phyloP scores from a whole-genome alignment of 345 rosid genomes.

The Linum trigynum region DNA sequence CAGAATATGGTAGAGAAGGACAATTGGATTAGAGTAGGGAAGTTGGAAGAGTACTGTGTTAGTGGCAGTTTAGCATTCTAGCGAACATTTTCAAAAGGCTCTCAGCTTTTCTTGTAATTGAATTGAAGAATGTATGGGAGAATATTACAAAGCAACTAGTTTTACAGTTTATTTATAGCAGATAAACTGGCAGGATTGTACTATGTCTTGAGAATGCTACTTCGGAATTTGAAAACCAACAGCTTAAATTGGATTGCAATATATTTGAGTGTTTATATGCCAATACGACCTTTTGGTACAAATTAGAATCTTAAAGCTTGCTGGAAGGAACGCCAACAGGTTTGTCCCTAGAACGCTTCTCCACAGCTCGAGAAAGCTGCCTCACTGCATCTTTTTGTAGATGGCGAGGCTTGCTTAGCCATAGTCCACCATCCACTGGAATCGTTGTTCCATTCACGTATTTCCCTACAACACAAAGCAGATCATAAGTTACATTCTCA shows the following conservation, averaged over 20 bases:
- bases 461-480: constrained; percentile 27
- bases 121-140: neutral
- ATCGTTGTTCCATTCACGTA: constrained; percentile 39
- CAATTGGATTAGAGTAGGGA: too few species aligned
- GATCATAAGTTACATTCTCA: neutral
- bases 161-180: neutral
- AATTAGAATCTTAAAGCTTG: constrained; percentile 18
- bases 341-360: constrained; percentile 32
- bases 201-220: neutral
- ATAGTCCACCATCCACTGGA: constrained; percentile 45
- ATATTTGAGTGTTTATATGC: neutral
- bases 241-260: neutral
- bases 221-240: neutral
- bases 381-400: constrained; percentile 34
- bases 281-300: neutral
- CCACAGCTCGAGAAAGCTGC: constrained; percentile 39
- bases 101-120: too few species aligned
- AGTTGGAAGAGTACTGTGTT: too few species aligned
- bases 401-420: constrained; percentile 41
- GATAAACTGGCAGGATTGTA: neutral
- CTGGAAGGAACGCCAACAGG: constrained; percentile 33
- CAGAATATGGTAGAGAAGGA: too few species aligned
- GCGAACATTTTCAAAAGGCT: too few species aligned
- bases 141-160: neutral
- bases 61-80: too few species aligned